Conservation (phyloP, 345 rosid species). For the Arabis hirsuta region DNA sequence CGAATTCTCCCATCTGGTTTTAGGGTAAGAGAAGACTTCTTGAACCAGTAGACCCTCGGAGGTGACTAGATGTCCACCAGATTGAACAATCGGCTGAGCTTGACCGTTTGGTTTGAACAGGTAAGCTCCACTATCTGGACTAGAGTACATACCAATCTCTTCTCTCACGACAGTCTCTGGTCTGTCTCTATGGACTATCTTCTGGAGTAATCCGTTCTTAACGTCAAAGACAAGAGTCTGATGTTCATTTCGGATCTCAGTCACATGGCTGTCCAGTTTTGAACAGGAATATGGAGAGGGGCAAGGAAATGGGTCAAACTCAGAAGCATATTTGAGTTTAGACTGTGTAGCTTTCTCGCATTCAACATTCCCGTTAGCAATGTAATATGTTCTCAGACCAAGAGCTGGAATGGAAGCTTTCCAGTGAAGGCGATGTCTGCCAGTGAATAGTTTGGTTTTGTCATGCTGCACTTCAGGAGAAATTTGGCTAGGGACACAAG, state of each 20-base stretch:
- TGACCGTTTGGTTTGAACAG: slow-evolving; percentile 80
- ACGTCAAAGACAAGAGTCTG: slow-evolving; percentile 74
- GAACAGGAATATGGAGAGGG: slow-evolving; percentile 79
- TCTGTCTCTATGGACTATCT: slow-evolving; percentile 57
- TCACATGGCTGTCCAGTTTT: slow-evolving; percentile 57
- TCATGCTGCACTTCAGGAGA: slow-evolving; percentile 95
- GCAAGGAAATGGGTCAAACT: slow-evolving; percentile 59
- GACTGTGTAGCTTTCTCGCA: slow-evolving; percentile 82
- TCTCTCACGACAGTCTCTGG: slow-evolving; percentile 58
- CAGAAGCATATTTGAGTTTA: slow-evolving; percentile 60
- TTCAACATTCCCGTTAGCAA: slow-evolving; percentile 75
- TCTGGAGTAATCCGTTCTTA: slow-evolving; percentile 70
- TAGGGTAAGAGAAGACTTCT: slow-evolving; percentile 85
- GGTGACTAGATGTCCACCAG: slow-evolving; percentile 65
- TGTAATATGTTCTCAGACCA: slow-evolving; percentile 88
- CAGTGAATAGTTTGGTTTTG: slow-evolving; percentile 65
- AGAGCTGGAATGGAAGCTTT: slow-evolving; percentile 87
- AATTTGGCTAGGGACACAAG: slow-evolving; percentile 86
- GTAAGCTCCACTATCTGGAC: slow-evolving; percentile 90
- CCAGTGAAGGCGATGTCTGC: slow-evolving; percentile 89
- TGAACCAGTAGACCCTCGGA: slow-evolving; percentile 81
- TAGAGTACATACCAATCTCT: slow-evolving; percentile 79
- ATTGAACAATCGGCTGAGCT: slow-evolving; percentile 65
- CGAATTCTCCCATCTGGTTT: slow-evolving; percentile 63
- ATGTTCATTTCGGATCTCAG: slow-evolving; percentile 67